phyloP scores from a whole-genome alignment of 148 eudicot genomes.

The Rhododendron williamsianum region DNA sequence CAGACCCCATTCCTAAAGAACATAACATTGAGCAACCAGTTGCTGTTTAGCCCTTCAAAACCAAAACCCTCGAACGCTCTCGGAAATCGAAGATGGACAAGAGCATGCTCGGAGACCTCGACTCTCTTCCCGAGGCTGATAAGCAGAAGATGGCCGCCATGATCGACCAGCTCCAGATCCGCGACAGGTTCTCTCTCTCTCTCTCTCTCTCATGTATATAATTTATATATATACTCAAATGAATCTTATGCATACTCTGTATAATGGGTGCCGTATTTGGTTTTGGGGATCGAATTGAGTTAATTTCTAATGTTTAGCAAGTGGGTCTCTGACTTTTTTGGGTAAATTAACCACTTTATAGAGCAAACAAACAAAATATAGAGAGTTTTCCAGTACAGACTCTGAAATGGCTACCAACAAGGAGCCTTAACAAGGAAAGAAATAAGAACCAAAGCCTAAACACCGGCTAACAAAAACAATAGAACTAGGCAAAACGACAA shows the following conservation, averaged over 20 bases:
- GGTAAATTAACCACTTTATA: too few relatives aligned
- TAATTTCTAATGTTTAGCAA: not conserved
- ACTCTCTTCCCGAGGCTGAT: conserved; percentile 72
- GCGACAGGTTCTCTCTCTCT: conserved; percentile 60
- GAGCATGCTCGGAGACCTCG: conserved; percentile 71
- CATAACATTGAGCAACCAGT: not conserved
- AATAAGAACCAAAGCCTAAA: too few relatives aligned
- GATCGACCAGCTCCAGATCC: conserved; percentile 94
- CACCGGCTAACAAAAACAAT: too few relatives aligned
- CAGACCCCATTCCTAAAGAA: not conserved
- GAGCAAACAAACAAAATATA: too few relatives aligned
- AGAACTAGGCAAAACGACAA: too few relatives aligned
- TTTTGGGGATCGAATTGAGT: not conserved
- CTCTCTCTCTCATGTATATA: not conserved
- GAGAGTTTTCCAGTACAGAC: too few relatives aligned
- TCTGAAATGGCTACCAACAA: too few relatives aligned
- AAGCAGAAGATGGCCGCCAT: conserved; percentile 69
- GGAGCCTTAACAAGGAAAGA: too few relatives aligned
- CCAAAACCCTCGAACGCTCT: not conserved
- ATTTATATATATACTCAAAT: not conserved
- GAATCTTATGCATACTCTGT: not conserved
- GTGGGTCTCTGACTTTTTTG: not conserved
- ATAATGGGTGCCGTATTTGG: not conserved
- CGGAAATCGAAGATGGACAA: conserved; percentile 53
- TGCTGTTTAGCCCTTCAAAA: not conserved